Conservation (phyloP, 2,329 filamentous ascomycete species). For the Colletotrichum truncatum region DNA sequence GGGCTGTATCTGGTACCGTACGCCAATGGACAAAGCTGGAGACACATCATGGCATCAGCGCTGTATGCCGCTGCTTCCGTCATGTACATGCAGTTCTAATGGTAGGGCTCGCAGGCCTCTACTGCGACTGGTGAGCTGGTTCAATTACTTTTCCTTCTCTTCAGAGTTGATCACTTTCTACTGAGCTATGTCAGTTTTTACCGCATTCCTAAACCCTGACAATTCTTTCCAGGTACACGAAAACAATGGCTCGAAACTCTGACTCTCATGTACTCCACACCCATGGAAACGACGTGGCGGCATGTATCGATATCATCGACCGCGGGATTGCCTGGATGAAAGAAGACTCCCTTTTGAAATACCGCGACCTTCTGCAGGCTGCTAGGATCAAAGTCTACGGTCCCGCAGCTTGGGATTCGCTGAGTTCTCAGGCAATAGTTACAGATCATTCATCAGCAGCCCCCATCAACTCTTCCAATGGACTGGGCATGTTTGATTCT, state of each 20-base stretch:
- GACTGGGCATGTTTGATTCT: neutral
- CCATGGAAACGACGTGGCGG: constrained; percentile 25
- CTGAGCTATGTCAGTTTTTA: no score
- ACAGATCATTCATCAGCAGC: neutral
- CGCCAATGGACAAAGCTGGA: constrained; percentile 33
- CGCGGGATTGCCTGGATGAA: constrained; percentile 11
- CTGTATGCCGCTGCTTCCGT: constrained; percentile 33
- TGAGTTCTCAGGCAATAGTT: neutral
- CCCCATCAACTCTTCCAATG: neutral
- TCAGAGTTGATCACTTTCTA: neutral
- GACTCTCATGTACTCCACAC: neutral
- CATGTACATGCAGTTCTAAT: constrained; percentile 34
- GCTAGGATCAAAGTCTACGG: constrained; percentile 30
- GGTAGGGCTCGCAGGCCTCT: constrained; percentile 34
- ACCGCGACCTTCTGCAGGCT: constrained; percentile 25
- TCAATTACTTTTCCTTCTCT: neutral
- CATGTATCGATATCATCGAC: constrained; percentile 28
- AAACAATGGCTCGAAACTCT: neutral
- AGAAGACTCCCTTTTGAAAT: constrained; percentile 8
- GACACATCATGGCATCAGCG: constrained; percentile 26
- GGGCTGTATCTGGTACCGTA: constrained; percentile 33
- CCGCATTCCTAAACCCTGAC: no score
- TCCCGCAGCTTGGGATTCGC: neutral
- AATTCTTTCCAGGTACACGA: constrained; percentile 6
- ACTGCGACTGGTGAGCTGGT: constrained; percentile 36